Percentiles rank a stretch among this genome's conserved stretches.
phyloP scores from a whole-genome alignment of 805 yeast species.

The Pichia heedii region DNA sequence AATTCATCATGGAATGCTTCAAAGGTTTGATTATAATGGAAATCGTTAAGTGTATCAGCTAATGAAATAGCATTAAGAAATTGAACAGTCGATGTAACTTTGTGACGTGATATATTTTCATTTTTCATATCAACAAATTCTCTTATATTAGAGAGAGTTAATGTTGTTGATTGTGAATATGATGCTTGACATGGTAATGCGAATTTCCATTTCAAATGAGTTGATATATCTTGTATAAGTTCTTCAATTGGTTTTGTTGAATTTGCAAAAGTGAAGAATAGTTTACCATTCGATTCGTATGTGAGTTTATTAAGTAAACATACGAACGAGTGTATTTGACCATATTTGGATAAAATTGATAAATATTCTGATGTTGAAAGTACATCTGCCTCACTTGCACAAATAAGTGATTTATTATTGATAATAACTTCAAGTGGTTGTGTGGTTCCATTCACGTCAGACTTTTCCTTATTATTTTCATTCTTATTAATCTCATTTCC shows the following conservation, averaged over 20 bases:
- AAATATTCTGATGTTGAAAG: conserved; percentile 10
- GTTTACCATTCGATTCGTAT: conserved; percentile 47
- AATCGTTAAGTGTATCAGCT: conserved; percentile 44
- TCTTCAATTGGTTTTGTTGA: conserved; percentile 14
- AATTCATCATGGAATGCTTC: conserved; percentile 41
- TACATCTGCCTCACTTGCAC: neutral
- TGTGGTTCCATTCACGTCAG: no score
- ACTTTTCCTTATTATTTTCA: neutral
- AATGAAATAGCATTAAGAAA: conserved; percentile 58
- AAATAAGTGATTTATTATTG: no score
- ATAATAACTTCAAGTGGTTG: neutral
- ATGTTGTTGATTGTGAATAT: conserved; percentile 16
- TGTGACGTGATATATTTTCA: conserved; percentile 14
- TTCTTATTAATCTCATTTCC: no score
- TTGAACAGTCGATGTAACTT: conserved; percentile 43
- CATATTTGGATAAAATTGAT: conserved; percentile 36
- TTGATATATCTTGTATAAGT: conserved; percentile 27
- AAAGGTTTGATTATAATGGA: conserved; percentile 38
- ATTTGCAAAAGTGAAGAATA: conserved; percentile 39
- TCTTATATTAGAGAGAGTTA: conserved; percentile 17
- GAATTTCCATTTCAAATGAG: conserved; percentile 28
- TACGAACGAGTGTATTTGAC: conserved; percentile 32
- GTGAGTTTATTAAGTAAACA: conserved; percentile 39
- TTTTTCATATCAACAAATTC: conserved; percentile 9
- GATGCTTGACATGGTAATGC: conserved; percentile 29